phyloP scores from a whole-genome alignment of 2,329 filamentous ascomycete species.

The Cytospora piceicola region DNA sequence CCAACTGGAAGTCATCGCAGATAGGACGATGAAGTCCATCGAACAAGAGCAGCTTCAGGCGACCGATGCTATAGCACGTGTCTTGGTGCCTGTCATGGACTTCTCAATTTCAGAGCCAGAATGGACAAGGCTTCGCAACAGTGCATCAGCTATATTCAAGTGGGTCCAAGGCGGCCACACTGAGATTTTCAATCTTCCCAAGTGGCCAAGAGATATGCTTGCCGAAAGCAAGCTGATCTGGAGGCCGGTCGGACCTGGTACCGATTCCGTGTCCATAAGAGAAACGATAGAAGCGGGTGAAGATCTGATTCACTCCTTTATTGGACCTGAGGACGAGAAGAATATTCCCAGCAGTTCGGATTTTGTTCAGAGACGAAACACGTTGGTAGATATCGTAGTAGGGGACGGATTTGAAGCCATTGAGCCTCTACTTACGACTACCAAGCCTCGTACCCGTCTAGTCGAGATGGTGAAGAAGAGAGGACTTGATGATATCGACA shows the following conservation, averaged over 20 bases:
- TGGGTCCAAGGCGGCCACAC: slow-evolving; percentile 32
- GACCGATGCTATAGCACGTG: slow-evolving; percentile 35
- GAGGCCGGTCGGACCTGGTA: slow-evolving; percentile 30
- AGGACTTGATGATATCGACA: not conserved
- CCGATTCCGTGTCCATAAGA: not conserved
- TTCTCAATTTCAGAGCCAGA: slow-evolving; percentile 35
- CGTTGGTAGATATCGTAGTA: slow-evolving; percentile 30
- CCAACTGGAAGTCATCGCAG: slow-evolving; percentile 29
- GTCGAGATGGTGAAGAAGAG: slow-evolving; percentile 12
- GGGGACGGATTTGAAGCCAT: slow-evolving; percentile 34
- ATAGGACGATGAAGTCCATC: slow-evolving; percentile 30
- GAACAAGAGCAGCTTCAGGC: slow-evolving; percentile 39
- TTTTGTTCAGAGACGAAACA: slow-evolving; percentile 33
- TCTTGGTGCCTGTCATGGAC: slow-evolving; percentile 38
- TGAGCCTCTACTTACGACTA: slow-evolving; percentile 13
- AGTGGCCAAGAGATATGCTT: slow-evolving; percentile 34
- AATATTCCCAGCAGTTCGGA: slow-evolving; percentile 33
- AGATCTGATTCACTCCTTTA: slow-evolving; percentile 27
- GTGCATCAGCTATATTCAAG: slow-evolving; percentile 32
- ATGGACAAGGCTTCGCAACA: slow-evolving; percentile 33
- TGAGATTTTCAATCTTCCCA: slow-evolving; percentile 32
- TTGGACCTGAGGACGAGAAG: slow-evolving; percentile 17
- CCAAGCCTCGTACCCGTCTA: not conserved
- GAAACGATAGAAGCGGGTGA: slow-evolving; percentile 33
- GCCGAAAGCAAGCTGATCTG: slow-evolving; percentile 36